These are phyloP conservation scores for Colletotrichum higginsianum DNA, from an alignment of 2,329 filamentous ascomycete genomes.

Conservation along the genomic window DNA sequence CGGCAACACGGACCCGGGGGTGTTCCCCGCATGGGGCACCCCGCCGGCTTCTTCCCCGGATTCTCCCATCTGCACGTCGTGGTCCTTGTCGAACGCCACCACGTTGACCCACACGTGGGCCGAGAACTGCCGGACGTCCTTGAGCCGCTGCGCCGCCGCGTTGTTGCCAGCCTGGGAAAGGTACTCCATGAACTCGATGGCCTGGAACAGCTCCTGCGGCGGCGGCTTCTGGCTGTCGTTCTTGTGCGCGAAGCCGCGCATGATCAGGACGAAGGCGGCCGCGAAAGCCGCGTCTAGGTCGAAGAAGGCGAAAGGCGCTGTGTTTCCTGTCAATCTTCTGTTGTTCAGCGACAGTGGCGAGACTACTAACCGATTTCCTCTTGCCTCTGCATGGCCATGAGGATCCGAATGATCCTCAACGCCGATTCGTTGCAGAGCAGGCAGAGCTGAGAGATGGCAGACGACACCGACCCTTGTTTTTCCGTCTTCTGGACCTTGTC, in stretches of 20 bases:
- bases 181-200: conserved; percentile 46
- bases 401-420: conserved; percentile 47
- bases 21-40: conserved; percentile 9
- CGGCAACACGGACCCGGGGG: not conserved
- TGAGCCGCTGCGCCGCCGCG: conserved; percentile 45
- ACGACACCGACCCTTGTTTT: conserved; percentile 43
- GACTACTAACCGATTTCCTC: conserved; percentile 43
- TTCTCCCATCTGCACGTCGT: conserved; percentile 38
- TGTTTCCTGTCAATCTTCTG: not conserved
- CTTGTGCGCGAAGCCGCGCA: conserved; percentile 48
- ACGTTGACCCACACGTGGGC: conserved; percentile 47
- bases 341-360: not conserved
- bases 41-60: conserved; percentile 42
- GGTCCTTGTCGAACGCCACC: conserved; percentile 38
- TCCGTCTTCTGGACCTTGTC: conserved; percentile 47
- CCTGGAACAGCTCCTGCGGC: conserved; percentile 46
- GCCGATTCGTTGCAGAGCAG: conserved; percentile 48
- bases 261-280: conserved; percentile 48
- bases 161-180: conserved; percentile 47
- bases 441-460: conserved; percentile 43
- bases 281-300: conserved; percentile 50
- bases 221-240: conserved; percentile 44
- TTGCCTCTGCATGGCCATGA: conserved; percentile 45
- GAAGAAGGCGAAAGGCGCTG: conserved; percentile 49
- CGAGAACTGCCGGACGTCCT: conserved; percentile 48